phyloP scores from a whole-genome alignment of 1,139 yeast genomes.

The Meyerozyma athensensis region DNA sequence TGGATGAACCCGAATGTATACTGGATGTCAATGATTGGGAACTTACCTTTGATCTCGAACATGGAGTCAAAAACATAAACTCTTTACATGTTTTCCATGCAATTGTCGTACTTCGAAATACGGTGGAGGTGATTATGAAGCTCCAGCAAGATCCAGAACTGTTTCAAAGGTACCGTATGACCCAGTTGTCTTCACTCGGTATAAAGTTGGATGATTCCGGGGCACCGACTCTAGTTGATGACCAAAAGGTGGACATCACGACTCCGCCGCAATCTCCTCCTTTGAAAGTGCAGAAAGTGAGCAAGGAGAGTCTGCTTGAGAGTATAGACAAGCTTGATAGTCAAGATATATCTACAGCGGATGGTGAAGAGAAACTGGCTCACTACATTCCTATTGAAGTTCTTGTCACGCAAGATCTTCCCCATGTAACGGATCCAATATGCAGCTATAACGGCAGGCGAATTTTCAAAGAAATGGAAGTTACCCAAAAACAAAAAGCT shows the following conservation, averaged over 20 bases:
- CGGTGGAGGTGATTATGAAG: constrained; percentile 31
- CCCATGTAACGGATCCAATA: constrained; percentile 14
- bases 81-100: constrained; percentile 36
- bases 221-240: constrained; percentile 2
- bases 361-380: constrained; percentile 8
- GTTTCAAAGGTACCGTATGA: constrained; percentile 22
- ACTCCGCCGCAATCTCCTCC: constrained; percentile 21
- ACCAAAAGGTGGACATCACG: no score
- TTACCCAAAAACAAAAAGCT: constrained; percentile 7
- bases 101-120: constrained; percentile 25
- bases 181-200: constrained; percentile 22
- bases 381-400: constrained; percentile 23
- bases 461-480: constrained; percentile 17
- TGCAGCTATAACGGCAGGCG: constrained; percentile 13
- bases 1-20: constrained; percentile 35
- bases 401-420: constrained; percentile 16
- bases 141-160: constrained; percentile 25
- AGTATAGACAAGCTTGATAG: constrained; percentile 5
- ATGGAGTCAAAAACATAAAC: constrained; percentile 29
- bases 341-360: constrained; percentile 4
- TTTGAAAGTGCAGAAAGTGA: constrained; percentile 15
- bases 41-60: constrained; percentile 28
- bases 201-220: constrained; percentile 14
- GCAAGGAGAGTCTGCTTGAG: constrained; percentile 6
- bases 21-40: constrained; percentile 36